Conservation (phyloP, 2,329 filamentous ascomycete genomes). For the Rosellinia necatrix region DNA sequence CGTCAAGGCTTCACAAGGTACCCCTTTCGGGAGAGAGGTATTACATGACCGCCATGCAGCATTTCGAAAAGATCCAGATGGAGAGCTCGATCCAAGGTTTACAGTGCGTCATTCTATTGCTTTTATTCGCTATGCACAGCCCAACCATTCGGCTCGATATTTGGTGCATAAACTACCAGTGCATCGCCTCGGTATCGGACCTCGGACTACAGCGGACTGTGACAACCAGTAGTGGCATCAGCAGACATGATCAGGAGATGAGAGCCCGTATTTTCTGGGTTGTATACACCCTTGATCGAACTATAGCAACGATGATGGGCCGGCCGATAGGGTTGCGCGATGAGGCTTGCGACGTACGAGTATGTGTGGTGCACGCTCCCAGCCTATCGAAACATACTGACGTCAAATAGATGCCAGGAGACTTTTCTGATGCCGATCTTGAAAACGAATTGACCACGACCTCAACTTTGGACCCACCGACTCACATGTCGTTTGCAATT, state of each 20-base stretch:
- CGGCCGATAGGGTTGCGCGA: slow-evolving; percentile 59
- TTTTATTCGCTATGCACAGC: slow-evolving; percentile 57
- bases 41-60: slow-evolving; percentile 52
- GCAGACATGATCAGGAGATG: slow-evolving; percentile 56
- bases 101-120: slow-evolving; percentile 52
- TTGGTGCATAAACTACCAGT: slow-evolving; percentile 62
- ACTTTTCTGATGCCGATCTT: slow-evolving; percentile 30
- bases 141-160: slow-evolving; percentile 54
- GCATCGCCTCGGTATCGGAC: slow-evolving; percentile 55
- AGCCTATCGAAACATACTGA: background rate
- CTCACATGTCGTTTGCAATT: slow-evolving; percentile 49
- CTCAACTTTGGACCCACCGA: background rate
- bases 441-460: background rate
- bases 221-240: slow-evolving; percentile 47
- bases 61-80: slow-evolving; percentile 51
- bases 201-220: slow-evolving; percentile 57
- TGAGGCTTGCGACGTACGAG: slow-evolving; percentile 58
- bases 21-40: slow-evolving; percentile 54
- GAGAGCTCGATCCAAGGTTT: slow-evolving; percentile 55
- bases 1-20: slow-evolving; percentile 49
- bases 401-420: slow-evolving; percentile 20
- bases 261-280: slow-evolving; percentile 61
- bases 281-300: slow-evolving; percentile 56
- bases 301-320: slow-evolving; percentile 60
- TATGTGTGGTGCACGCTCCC: slow-evolving; percentile 28